Evolutionary conservation across 2,329 filamentous ascomycete species (phyloP).

Genomic region (Incumbomyces lentus): DNA sequence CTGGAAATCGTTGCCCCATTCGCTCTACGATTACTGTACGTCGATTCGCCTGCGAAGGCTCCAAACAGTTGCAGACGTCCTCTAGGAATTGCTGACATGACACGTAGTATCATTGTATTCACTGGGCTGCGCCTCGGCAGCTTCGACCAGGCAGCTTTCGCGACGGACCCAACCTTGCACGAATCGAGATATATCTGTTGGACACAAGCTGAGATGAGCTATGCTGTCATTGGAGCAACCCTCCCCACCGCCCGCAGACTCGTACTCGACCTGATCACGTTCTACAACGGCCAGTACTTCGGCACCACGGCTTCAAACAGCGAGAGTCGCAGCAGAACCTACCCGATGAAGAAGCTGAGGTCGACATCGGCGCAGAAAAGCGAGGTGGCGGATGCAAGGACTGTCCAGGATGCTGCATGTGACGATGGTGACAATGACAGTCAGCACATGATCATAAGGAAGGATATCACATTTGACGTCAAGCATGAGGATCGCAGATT

Average conservation of each 20-base stretch:
- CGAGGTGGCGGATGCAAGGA: neutral
- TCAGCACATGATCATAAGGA: too few species aligned
- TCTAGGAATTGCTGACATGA: slow-evolving; percentile 29
- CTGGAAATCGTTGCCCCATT: slow-evolving; percentile 31
- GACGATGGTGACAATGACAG: too few species aligned
- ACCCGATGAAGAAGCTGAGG: neutral
- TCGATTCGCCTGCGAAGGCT: slow-evolving; percentile 30
- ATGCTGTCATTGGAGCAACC: slow-evolving; percentile 33
- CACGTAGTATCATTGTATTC: slow-evolving; percentile 26
- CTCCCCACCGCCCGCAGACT: slow-evolving; percentile 38
- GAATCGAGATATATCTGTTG: slow-evolving; percentile 27
- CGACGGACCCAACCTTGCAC: slow-evolving; percentile 28
- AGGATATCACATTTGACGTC: too few species aligned
- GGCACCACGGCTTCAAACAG: neutral
- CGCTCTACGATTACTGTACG: slow-evolving; percentile 30
- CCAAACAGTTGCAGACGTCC: slow-evolving; percentile 27
- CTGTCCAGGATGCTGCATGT: neutral
- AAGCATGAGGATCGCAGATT: too few species aligned
- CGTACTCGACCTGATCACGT: slow-evolving; percentile 21
- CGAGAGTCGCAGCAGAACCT: neutral
- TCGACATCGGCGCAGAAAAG: neutral
- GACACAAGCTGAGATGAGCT: slow-evolving; percentile 32
- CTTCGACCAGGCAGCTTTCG: slow-evolving; percentile 23
- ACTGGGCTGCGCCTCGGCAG: slow-evolving; percentile 30
- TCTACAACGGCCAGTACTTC: neutral